Conservation (phyloP, 305 asterid genomes). For the Lippia alba region DNA sequence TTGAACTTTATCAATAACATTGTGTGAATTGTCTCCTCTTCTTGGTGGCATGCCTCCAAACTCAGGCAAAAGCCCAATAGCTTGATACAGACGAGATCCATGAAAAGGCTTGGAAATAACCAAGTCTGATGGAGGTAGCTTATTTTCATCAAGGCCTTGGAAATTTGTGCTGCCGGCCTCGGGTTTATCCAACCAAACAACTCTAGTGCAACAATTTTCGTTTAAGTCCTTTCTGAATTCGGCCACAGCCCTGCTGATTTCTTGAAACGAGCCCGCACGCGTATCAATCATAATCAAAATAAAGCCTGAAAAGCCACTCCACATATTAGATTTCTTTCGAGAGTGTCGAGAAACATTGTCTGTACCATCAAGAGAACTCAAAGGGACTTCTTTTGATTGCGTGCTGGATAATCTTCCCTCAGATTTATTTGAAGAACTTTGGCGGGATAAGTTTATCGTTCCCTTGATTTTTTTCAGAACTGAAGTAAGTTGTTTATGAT, state of each 20-base stretch:
- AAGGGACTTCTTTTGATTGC: slow-evolving; percentile 49
- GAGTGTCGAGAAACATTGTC: slow-evolving; percentile 24
- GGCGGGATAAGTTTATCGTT: slow-evolving; percentile 29
- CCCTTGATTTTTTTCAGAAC: slow-evolving; percentile 43
- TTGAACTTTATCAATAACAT: slow-evolving; percentile 1
- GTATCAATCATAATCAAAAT: slow-evolving; percentile 48
- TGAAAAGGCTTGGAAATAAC: slow-evolving; percentile 55
- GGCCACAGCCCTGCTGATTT: slow-evolving; percentile 45
- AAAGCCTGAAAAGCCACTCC: slow-evolving; percentile 18
- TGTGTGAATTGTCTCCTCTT: slow-evolving; percentile 18
- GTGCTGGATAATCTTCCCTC: slow-evolving; percentile 42
- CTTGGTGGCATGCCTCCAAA: slow-evolving; percentile 37
- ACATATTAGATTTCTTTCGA: slow-evolving; percentile 21
- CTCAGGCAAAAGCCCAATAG: slow-evolving; percentile 51
- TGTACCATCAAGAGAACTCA: slow-evolving; percentile 50
- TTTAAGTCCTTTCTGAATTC: slow-evolving; percentile 53
- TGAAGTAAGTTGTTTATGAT: slow-evolving; percentile 42
- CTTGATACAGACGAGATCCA: slow-evolving; percentile 52
- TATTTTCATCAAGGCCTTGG: slow-evolving; percentile 44
- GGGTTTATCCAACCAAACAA: slow-evolving; percentile 55
- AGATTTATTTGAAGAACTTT: slow-evolving; percentile 39
- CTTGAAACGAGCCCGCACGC: slow-evolving; percentile 35
- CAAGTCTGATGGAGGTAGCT: slow-evolving; percentile 47
- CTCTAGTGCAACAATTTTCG: slow-evolving; percentile 40
- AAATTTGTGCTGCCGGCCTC: slow-evolving; percentile 10